Evolutionary conservation across 202 grass and related monocot species (phyloP).

Genomic region (Schoenoplectus tabernaemontani): DNA sequence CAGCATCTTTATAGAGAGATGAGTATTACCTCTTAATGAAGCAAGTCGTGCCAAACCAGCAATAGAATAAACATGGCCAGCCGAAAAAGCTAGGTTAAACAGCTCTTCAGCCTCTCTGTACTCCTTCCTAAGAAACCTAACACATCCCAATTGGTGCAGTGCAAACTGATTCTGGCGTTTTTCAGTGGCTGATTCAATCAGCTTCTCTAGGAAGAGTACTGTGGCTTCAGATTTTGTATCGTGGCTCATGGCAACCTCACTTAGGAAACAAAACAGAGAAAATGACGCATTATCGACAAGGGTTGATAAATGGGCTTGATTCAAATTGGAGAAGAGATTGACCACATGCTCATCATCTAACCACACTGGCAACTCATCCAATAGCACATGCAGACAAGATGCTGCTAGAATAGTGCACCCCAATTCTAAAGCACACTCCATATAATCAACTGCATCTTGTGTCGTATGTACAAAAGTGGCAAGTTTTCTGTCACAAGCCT

Average conservation of each 20-base stretch:
- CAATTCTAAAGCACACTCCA: constrained; percentile 93
- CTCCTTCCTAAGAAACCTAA: constrained; percentile 66
- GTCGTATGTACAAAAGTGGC: constrained; percentile 76
- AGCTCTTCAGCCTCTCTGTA: constrained; percentile 63
- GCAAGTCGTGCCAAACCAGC: constrained; percentile 74
- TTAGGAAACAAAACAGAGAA: constrained; percentile 84
- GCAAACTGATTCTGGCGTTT: constrained; percentile 72
- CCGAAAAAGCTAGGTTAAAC: constrained; percentile 65
- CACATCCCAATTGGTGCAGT: constrained; percentile 74
- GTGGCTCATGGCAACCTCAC: constrained; percentile 70
- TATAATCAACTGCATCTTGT: constrained; percentile 94
- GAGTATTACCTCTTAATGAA: constrained; percentile 56
- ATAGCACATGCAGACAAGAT: constrained; percentile 78
- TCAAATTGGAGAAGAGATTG: constrained; percentile 63
- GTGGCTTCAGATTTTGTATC: constrained; percentile 66
- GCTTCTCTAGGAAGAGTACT: constrained; percentile 60
- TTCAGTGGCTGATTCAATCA: constrained; percentile 71
- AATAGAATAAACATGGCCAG: constrained; percentile 81
- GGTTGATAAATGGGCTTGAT: constrained; percentile 56
- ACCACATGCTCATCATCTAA: constrained; percentile 84
- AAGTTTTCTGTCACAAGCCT: constrained; percentile 80
- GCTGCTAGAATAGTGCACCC: constrained; percentile 73
- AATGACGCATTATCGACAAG: constrained; percentile 75
- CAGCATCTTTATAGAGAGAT: constrained; percentile 83
- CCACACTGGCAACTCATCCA: constrained; percentile 79